A percentile compares a stretch with the other conserved stretches of the same genome.
Evolutionary conservation across 345 rosid species (phyloP).

Genomic region (Eucalyptus regnans): DNA sequence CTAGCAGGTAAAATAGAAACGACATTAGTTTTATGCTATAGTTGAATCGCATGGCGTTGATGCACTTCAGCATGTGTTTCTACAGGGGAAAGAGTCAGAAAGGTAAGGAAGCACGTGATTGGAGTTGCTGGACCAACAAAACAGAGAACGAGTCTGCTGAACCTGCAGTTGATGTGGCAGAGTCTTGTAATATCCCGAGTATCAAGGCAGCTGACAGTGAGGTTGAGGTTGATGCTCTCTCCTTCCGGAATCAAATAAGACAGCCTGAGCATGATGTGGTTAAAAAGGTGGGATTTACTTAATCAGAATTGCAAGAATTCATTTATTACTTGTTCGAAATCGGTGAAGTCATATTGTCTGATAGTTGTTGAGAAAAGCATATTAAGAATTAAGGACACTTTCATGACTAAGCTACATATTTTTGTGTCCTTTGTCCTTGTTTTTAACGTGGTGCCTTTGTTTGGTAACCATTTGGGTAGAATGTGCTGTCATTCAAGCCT

Average conservation of each 20-base stretch:
- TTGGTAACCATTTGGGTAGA: background rate
- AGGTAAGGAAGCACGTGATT: slow-evolving; percentile 27
- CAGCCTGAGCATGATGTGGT: slow-evolving; percentile 41
- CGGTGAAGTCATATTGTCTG: background rate
- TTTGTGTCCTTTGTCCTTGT: background rate
- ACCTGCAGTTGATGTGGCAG: slow-evolving; percentile 23
- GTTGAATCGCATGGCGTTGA: background rate
- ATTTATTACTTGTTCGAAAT: background rate
- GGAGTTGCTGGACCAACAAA: slow-evolving; percentile 28
- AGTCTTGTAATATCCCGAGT: slow-evolving; percentile 19
- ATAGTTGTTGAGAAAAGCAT: background rate
- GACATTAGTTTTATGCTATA: background rate
- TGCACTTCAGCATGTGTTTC: background rate
- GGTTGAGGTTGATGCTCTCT: slow-evolving; percentile 19
- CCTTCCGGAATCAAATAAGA: slow-evolving; percentile 16
- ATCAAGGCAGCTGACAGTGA: slow-evolving; percentile 36
- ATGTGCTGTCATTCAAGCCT: background rate
- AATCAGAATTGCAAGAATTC: background rate
- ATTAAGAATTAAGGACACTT: background rate
- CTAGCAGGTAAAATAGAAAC: slow-evolving; percentile 31
- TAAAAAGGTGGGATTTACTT: slow-evolving; percentile 1
- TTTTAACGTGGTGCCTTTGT: background rate
- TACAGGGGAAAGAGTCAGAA: slow-evolving; percentile 41
- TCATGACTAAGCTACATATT: background rate
- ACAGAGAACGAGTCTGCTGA: slow-evolving; percentile 27